Conservation (phyloP, 2,329 filamentous ascomycete genomes). For the Cladophialophora carrionii region DNA sequence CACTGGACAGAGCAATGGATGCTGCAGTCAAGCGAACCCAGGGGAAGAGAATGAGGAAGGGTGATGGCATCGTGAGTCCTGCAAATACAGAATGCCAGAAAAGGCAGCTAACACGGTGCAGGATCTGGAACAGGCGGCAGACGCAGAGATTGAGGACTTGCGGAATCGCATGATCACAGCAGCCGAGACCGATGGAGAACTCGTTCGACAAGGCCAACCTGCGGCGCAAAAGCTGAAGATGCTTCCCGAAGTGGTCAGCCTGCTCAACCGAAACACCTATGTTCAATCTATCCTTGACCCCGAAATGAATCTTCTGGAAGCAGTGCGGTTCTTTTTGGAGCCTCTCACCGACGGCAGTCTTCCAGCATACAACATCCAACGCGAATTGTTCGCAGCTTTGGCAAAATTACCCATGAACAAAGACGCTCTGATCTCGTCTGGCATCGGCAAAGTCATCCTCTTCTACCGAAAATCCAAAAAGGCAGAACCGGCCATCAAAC, state of each 20-base stretch:
- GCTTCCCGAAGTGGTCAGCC: slow-evolving; percentile 82
- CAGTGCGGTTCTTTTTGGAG: slow-evolving; percentile 96
- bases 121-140: slow-evolving; percentile 88
- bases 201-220: slow-evolving; percentile 75
- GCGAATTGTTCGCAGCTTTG: slow-evolving; percentile 84
- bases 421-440: slow-evolving; percentile 83
- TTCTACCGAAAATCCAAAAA: slow-evolving; percentile 97
- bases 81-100: slow-evolving; percentile 27
- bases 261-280: slow-evolving; percentile 83
- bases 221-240: slow-evolving; percentile 93
- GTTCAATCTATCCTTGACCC: slow-evolving; percentile 87
- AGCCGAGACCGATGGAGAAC: slow-evolving; percentile 81
- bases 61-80: slow-evolving; percentile 72
- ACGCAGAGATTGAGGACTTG: slow-evolving; percentile 85
- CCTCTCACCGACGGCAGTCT: slow-evolving; percentile 91
- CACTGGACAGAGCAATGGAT: slow-evolving; percentile 84
- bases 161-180: slow-evolving; percentile 89
- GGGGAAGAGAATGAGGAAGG: slow-evolving; percentile 74
- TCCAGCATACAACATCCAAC: slow-evolving; percentile 96
- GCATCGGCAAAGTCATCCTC: slow-evolving; percentile 92
- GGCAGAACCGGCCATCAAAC: slow-evolving; percentile 84
- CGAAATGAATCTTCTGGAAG: slow-evolving; percentile 91
- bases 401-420: slow-evolving; percentile 84
- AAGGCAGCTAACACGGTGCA: slow-evolving; percentile 44
- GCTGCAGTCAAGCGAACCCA: slow-evolving; percentile 80